Base-by-base conservation (phyloP, 257 asterid species). In the Penstemon barbatus region DNA sequence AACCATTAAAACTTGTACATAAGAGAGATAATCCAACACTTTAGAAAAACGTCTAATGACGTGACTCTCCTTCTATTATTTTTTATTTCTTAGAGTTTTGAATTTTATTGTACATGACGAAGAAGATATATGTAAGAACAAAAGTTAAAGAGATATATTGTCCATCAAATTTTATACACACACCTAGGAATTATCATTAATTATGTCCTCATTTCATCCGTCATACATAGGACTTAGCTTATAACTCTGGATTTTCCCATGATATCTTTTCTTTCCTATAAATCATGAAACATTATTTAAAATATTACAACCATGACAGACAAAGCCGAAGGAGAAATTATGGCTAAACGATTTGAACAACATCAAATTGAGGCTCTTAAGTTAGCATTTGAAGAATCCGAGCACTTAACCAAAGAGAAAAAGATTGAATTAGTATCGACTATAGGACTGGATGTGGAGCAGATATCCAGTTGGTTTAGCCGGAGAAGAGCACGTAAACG, bases 371-470 rank as follows among this genome's bases (percentile, higher is more conserved):
- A 69, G 56, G 70, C 61, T 25, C 78, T 77, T 3, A 68, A 62
- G 53, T 41, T 41, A 6, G 75, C 75, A 4, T 77, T 72, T 6
- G 57, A 44, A 38, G 75, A 63, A 65, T 64, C 75, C 2, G 69
- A 74, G 41, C 63, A 44, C 69, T 42, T 72, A 46, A 51, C 50
- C 50, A 63, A 57, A 6, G 70, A 45, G 33, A 67, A 48, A 50
- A 73, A 69, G 59, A 50, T 57, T 8, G 69, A 73, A 5, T 37
- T 77, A 52, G 71, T 55, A 12, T 45, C 25, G 25, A 71, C 43
- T 8, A 77, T 76, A 70, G 78, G 82, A 52, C 78, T 77, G 73
- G 82, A 77, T 69, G 60, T 73, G 75, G 78, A 77, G 82, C 78
- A 77, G 19, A 60, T 77, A 11, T 49, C 76, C 8, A 77, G 82